Percentiles rank a stretch among this genome's conserved stretches.
Conservation (phyloP, 306 rosid species). For the Medicago ruthenica region DNA sequence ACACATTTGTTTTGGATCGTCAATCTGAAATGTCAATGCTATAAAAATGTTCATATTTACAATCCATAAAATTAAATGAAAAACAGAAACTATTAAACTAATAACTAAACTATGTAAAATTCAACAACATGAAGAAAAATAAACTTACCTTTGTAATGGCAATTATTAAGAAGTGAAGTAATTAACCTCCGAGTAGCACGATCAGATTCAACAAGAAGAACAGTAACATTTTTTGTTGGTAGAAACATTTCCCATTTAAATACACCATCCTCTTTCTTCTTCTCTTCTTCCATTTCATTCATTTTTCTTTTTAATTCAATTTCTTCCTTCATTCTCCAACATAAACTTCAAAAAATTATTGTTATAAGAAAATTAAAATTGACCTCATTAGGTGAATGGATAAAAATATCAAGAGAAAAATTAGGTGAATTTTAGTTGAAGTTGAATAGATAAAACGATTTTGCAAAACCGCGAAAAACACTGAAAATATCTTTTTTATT, state of each 20-base stretch:
- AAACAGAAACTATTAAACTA: too few species aligned
- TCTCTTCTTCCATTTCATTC: conserved; percentile 19
- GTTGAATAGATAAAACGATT: too few species aligned
- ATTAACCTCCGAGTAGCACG: conserved; percentile 71
- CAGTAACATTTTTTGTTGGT: conserved; percentile 39
- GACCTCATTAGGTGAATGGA: background rate
- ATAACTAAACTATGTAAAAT: too few species aligned
- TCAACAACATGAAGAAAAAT: too few species aligned
- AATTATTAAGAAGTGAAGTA: conserved; percentile 73
- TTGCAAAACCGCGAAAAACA: background rate
- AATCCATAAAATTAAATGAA: too few species aligned
- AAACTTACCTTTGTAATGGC: conserved; percentile 63
- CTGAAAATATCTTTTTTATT: background rate
- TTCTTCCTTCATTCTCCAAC: conserved; percentile 54
- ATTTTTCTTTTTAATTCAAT: conserved; percentile 18
- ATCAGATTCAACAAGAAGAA: conserved; percentile 76
- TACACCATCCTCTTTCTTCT: background rate
- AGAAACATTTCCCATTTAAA: conserved; percentile 53
- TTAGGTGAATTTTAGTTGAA: background rate
- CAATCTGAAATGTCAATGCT: too few species aligned
- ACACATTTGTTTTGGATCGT: too few species aligned
- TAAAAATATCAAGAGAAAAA: background rate
- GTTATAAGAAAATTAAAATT: background rate
- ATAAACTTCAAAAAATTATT: background rate
- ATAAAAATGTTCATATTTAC: too few species aligned